Evolutionary conservation across 352 stramenopile species (phyloP).

Genomic region (Peronospora belbahrii): DNA sequence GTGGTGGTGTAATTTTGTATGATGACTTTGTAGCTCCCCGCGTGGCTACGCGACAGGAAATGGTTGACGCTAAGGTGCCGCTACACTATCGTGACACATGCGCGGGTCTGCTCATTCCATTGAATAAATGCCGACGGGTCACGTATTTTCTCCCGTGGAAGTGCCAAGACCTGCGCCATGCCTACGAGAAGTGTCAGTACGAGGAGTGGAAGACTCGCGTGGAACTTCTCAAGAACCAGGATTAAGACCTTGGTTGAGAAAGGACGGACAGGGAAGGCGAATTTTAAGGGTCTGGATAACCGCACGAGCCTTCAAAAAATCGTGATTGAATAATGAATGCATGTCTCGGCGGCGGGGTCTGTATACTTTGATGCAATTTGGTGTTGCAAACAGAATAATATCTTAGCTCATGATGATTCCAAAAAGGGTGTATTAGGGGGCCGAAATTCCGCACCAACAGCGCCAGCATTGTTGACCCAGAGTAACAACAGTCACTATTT

Average conservation of each 20-base stretch:
- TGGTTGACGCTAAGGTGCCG: slow-evolving; percentile 90
- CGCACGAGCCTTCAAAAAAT: slow-evolving; percentile 1
- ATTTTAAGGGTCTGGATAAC: background rate
- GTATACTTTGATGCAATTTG: slow-evolving; percentile 2
- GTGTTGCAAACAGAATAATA: slow-evolving; percentile 4
- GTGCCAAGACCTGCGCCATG: slow-evolving; percentile 95
- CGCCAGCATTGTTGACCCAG: background rate
- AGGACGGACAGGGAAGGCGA: background rate
- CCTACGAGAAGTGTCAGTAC: slow-evolving; percentile 98
- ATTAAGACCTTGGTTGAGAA: slow-evolving; percentile 24
- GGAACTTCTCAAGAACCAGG: slow-evolving; percentile 67
- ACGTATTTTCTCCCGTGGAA: slow-evolving; percentile 92
- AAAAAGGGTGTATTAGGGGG: too few species aligned
- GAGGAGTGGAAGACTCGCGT: slow-evolving; percentile 87
- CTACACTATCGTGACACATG: slow-evolving; percentile 94
- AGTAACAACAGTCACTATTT: background rate
- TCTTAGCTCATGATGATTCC: background rate
- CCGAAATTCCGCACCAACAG: too few species aligned
- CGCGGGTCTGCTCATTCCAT: slow-evolving; percentile 89
- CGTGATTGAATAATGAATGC: slow-evolving; percentile 28
- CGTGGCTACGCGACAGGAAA: slow-evolving; percentile 84
- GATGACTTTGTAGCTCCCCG: slow-evolving; percentile 39
- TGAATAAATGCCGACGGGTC: slow-evolving; percentile 93
- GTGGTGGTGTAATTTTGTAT: background rate
- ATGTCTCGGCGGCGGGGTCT: slow-evolving; percentile 12